Evolutionary conservation across 495 filamentous ascomycete species (phyloP).

Genomic region (Choiromyces venosus): DNA sequence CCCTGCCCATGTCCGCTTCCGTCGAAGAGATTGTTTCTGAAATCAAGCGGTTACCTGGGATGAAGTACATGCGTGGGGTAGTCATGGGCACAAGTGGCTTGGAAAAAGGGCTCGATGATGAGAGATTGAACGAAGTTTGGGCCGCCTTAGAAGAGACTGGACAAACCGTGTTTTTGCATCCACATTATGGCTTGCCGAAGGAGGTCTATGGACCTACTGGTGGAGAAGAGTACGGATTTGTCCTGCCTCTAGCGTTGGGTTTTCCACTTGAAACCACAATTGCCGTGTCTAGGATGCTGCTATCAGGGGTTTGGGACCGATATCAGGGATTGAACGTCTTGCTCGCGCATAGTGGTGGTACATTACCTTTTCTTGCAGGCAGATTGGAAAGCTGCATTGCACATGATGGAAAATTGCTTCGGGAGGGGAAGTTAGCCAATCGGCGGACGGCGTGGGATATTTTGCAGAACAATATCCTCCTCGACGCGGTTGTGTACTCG

Average conservation of each 20-base stretch:
- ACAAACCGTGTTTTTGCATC: constrained; percentile 76
- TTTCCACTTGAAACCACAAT: constrained; percentile 95
- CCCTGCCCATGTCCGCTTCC: constrained; percentile 69
- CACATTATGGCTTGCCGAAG: constrained; percentile 82
- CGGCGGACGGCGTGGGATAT: constrained; percentile 71
- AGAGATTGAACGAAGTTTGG: constrained; percentile 63
- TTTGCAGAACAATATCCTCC: constrained; percentile 74
- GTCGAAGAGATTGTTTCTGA: constrained; percentile 56
- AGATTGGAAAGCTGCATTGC: constrained; percentile 80
- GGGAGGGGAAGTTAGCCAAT: constrained; percentile 43
- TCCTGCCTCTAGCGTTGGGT: constrained; percentile 76
- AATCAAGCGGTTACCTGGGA: constrained; percentile 55
- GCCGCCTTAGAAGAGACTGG: constrained; percentile 57
- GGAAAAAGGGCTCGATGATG: constrained; percentile 76
- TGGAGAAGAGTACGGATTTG: constrained; percentile 73
- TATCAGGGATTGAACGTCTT: constrained; percentile 66
- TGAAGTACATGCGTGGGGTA: constrained; percentile 70
- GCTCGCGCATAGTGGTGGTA: constrained; percentile 82
- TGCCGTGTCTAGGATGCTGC: constrained; percentile 77
- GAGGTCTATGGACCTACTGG: constrained; percentile 66
- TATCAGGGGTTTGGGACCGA: constrained; percentile 77
- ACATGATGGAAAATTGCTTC: constrained; percentile 67
- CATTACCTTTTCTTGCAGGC: constrained; percentile 82
- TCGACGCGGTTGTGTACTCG: constrained; percentile 84
- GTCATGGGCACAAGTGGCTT: constrained; percentile 84